A percentile compares a stretch with the other conserved stretches of the same genome.
phyloP scores from a whole-genome alignment of 495 filamentous ascomycete genomes.

The Xylaria cubensis region DNA sequence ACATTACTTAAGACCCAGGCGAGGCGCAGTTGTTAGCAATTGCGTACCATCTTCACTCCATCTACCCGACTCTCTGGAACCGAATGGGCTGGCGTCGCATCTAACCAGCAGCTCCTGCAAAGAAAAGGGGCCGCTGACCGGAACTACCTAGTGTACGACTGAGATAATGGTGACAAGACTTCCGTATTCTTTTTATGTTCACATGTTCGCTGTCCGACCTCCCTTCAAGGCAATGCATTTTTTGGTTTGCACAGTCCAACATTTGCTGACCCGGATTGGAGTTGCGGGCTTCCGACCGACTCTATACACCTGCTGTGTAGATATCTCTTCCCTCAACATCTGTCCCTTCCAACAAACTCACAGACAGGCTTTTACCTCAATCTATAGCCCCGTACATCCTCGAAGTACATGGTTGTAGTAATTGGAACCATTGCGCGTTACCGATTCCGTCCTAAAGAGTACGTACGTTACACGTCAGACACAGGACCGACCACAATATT shows the following conservation, averaged over 20 bases:
- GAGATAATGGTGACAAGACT: constrained; percentile 1
- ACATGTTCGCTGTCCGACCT: not conserved
- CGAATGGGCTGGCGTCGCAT: not conserved
- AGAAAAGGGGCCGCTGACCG: constrained; percentile 3
- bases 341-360: not conserved
- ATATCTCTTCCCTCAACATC: not conserved
- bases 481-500: not conserved
- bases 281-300: not conserved
- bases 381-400: not conserved
- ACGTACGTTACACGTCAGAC: not conserved
- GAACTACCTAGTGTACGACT: not conserved
- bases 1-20: constrained; percentile 7
- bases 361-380: not conserved
- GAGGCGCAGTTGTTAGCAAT: constrained; percentile 3
- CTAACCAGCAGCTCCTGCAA: not conserved
- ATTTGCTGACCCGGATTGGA: not conserved
- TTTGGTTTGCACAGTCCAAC: not conserved
- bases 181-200: not conserved
- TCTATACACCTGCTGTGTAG: constrained; percentile 2
- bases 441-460: not conserved
- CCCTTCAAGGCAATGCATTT: not conserved
- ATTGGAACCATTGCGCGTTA: not conserved
- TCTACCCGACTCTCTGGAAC: constrained; percentile 4
- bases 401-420: not conserved
- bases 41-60: not conserved